Conservation (phyloP, 257 asterid genomes). For the Gentiana dahurica region DNA sequence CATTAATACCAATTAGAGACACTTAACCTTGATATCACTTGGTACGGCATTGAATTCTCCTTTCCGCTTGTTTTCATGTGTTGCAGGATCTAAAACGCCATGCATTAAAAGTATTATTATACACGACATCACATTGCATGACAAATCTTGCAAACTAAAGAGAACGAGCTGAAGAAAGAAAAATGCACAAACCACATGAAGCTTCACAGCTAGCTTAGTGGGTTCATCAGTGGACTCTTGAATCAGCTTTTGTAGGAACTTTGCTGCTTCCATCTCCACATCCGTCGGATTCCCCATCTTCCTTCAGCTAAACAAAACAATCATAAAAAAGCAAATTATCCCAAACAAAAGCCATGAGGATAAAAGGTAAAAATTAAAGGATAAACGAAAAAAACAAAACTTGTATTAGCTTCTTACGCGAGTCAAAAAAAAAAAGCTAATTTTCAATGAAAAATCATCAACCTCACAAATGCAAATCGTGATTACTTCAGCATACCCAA, state of each 20-base stretch:
- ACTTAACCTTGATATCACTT: constrained; percentile 86
- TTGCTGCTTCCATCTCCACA: constrained; percentile 98
- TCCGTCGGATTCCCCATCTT: constrained; percentile 68
- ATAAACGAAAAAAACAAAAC: no score
- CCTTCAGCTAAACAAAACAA: constrained; percentile 16
- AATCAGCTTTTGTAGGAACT: constrained; percentile 91
- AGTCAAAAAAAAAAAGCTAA: no score
- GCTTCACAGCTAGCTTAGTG: constrained; percentile 90
- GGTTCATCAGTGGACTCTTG: constrained; percentile 98
- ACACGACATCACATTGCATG: no score
- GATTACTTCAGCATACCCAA: no score
- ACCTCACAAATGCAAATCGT: no score
- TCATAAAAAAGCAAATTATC: no score
- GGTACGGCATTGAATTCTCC: constrained; percentile 96
- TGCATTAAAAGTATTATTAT: no score
- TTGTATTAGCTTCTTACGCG: no score
- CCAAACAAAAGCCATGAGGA: no score
- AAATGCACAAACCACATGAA: constrained; percentile 65
- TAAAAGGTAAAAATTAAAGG: no score
- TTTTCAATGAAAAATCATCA: no score
- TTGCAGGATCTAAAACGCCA: constrained; percentile 68
- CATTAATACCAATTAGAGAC: constrained; percentile 7
- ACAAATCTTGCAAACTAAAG: constrained; percentile 2
- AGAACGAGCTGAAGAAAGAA: constrained; percentile 7
- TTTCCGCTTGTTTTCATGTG: constrained; percentile 98